phyloP scores from a whole-genome alignment of 176 grass and related monocot species.

The Aegilops speltoides region DNA sequence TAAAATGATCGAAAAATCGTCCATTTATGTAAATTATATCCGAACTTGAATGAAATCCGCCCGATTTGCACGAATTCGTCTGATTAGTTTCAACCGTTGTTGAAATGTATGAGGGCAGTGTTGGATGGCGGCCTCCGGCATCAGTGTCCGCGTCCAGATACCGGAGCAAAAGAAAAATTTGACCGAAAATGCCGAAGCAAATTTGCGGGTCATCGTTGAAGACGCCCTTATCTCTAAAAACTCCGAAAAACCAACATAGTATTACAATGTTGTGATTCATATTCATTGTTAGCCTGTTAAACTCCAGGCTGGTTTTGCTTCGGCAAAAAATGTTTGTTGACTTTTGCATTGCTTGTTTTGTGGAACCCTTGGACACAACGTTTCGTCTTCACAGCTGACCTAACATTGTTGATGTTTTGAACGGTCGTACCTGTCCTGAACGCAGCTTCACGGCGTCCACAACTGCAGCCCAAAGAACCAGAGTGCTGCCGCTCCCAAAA shows the following conservation, averaged over 20 bases:
- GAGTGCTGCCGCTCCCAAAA: not conserved
- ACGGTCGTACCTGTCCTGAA: not conserved
- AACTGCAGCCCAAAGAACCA: not conserved
- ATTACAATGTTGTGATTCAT: not conserved
- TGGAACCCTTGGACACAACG: not conserved
- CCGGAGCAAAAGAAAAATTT: too few relatives aligned
- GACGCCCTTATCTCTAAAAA: not conserved
- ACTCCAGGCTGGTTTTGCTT: not conserved
- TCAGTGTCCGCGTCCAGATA: too few relatives aligned
- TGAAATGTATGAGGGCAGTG: too few relatives aligned
- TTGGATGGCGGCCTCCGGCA: too few relatives aligned
- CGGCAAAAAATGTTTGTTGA: not conserved
- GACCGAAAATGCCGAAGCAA: too few relatives aligned
- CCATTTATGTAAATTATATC: too few relatives aligned
- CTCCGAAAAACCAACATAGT: not conserved
- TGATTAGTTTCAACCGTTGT: too few relatives aligned
- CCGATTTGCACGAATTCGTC: too few relatives aligned
- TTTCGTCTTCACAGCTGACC: not conserved
- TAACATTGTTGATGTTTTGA: not conserved
- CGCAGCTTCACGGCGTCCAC: not conserved
- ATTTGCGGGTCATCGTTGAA: too few relatives aligned
- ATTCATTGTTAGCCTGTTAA: not conserved
- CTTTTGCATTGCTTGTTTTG: not conserved
- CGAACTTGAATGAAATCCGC: too few relatives aligned
- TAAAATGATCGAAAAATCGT: too few relatives aligned